A percentile compares a stretch with the other conserved stretches of the same genome.
phyloP scores from a whole-genome alignment of 2,329 filamentous ascomycete genomes.

The Fusarium multiceps region DNA sequence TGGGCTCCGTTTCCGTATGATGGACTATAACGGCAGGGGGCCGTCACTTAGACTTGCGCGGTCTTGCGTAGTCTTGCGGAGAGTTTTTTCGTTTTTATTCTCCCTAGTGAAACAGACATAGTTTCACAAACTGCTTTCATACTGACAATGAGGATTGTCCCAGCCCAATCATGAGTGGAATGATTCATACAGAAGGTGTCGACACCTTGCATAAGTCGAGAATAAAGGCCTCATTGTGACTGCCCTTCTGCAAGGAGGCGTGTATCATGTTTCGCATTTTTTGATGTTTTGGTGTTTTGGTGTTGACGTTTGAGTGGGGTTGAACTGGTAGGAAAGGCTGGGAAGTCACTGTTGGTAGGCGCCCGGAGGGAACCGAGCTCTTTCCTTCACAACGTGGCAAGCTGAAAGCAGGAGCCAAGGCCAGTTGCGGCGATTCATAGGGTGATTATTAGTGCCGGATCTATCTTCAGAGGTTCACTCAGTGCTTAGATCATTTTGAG shows the following conservation, averaged over 20 bases:
- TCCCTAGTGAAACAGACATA: slow-evolving; percentile 38
- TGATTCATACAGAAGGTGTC: slow-evolving; percentile 6
- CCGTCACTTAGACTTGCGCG: slow-evolving; percentile 6
- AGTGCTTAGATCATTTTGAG: slow-evolving; percentile 18
- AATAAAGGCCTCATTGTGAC: slow-evolving; percentile 7
- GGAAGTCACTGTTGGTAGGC: slow-evolving; percentile 17
- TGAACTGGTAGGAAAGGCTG: slow-evolving; percentile 16
- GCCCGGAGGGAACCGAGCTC: slow-evolving; percentile 40
- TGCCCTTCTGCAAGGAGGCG: slow-evolving; percentile 15
- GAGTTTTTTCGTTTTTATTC: slow-evolving; percentile 15
- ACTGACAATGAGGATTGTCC: slow-evolving; percentile 4
- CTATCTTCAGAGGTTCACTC: background rate
- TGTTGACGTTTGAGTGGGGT: slow-evolving; percentile 27
- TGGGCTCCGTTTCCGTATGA: slow-evolving; percentile 24
- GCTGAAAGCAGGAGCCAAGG: slow-evolving; percentile 21
- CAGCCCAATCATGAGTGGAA: slow-evolving; percentile 29
- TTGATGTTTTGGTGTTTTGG: slow-evolving; percentile 38
- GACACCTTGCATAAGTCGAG: slow-evolving; percentile 18
- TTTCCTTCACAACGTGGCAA: slow-evolving; percentile 33
- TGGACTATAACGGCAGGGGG: slow-evolving; percentile 4
- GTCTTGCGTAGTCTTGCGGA: slow-evolving; percentile 1
- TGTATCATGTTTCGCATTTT: slow-evolving; percentile 39
- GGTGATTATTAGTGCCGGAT: slow-evolving; percentile 17
- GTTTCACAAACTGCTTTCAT: slow-evolving; percentile 38
- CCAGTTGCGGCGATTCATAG: slow-evolving; percentile 11